phyloP scores from a whole-genome alignment of 257 asterid species.

The Penstemon barbatus region DNA sequence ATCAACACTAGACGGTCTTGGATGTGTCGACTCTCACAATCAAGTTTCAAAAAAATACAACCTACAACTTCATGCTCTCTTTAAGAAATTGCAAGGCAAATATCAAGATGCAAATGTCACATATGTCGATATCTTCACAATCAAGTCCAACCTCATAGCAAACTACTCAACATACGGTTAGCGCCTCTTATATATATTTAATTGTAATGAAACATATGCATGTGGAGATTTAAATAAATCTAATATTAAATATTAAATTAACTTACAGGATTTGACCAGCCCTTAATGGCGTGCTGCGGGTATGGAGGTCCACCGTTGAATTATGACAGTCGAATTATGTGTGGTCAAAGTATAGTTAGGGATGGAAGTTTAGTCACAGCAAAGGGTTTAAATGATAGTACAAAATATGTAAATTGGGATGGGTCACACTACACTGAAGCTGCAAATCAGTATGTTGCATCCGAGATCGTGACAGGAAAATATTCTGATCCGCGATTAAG shows the following conservation, averaged over 20 bases:
- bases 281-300: conserved; percentile 89
- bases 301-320: conserved; percentile 88
- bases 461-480: conserved; percentile 79
- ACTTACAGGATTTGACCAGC: conserved; percentile 77
- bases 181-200: conserved; percentile 7
- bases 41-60: conserved; percentile 73
- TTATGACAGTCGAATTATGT: conserved; percentile 65
- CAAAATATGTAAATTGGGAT: conserved; percentile 78
- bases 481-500: conserved; percentile 69
- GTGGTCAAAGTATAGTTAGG: conserved; percentile 71
- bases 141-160: conserved; percentile 73
- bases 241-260: not conserved
- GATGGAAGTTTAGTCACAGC: conserved; percentile 70
- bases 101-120: conserved; percentile 64
- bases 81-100: conserved; percentile 68
- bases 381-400: conserved; percentile 75
- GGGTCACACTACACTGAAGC: conserved; percentile 90
- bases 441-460: conserved; percentile 72
- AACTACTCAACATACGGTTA: conserved; percentile 71
- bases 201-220: too few species aligned
- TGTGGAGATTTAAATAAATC: too few species aligned
- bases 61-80: conserved; percentile 69
- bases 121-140: conserved; percentile 64
- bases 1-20: conserved; percentile 76
- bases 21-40: conserved; percentile 79